These are phyloP conservation scores for Daucus carota DNA, from an alignment of 129 eudicot genomes.

Conservation along the genomic window DNA sequence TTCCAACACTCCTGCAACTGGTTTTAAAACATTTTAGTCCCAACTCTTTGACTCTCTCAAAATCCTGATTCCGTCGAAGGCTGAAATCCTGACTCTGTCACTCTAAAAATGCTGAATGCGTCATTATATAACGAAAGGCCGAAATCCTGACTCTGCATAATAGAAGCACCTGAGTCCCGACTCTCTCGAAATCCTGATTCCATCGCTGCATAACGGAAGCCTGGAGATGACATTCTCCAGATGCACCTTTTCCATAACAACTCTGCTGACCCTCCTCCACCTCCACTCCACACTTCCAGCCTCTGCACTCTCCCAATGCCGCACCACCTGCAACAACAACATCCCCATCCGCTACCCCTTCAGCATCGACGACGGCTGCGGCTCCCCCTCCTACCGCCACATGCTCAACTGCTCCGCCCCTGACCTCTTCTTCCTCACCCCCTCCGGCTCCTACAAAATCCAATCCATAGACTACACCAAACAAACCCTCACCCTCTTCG, in stretches of 20 bases:
- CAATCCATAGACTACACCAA: conserved; percentile 65
- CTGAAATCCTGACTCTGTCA: too few species aligned
- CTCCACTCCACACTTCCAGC: neutral
- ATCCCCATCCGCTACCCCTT: conserved; percentile 76
- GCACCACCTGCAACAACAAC: conserved; percentile 54
- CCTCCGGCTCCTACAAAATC: conserved; percentile 83
- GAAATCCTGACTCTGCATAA: too few species aligned
- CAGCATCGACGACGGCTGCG: conserved; percentile 82
- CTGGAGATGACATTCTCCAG: too few species aligned
- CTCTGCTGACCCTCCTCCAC: neutral
- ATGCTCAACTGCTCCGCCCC: conserved; percentile 73
- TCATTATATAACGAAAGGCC: too few species aligned
- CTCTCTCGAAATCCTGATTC: too few species aligned
- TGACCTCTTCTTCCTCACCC: conserved; percentile 64
- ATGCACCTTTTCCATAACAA: neutral
- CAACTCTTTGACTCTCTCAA: too few species aligned
- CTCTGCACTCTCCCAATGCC: conserved; percentile 40
- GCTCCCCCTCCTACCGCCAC: conserved; percentile 59
- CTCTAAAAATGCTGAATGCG: too few species aligned
- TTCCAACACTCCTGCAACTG: too few species aligned
- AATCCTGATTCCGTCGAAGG: too few species aligned
- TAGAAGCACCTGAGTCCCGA: too few species aligned
- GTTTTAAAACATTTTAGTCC: too few species aligned
- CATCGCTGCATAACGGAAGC: too few species aligned
- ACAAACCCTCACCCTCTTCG: conserved; percentile 49